Base-by-base conservation (phyloP, 2,329 filamentous ascomycete genomes). In the Paraconiothyrium sp. region DNA sequence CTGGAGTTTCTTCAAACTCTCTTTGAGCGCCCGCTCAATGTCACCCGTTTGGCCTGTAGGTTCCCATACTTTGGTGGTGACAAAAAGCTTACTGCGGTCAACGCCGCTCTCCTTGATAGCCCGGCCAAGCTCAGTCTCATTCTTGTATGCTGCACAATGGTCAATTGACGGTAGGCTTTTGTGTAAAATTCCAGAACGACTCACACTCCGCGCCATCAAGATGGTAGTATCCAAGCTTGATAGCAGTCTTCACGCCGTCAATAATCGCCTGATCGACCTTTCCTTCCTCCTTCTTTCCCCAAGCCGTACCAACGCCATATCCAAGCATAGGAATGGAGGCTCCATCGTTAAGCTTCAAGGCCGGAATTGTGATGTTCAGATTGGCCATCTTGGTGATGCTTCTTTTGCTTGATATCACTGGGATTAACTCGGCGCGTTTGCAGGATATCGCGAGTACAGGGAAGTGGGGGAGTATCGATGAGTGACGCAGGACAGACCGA, bases 281-380 rank as follows among this genome's bases (percentile, higher is more conserved):
- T 51, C 76, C 74, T 61, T 84, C 82, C 9, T 83, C 78, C 2
- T 80, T 78, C 67, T 86, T 86, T 74, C 86, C 91, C 78, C 83
- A 89, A 27, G 90, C 89, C 0, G 90, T 92, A 46, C 91, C 91
- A 4, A 91, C 86, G 27, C 91, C 91, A 70, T 91, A 93, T 44
- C 84, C 89, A 20, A 93, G 80, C 83, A 91, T 84, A 11, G 91
- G 91, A 57, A 94, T 91, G 60, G 87, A 85, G 63, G 87, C 86
- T 63, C 90, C 91, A 80, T 94, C 90, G 68, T 91, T 92, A 59
- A 94, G 83, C 80, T 90, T 91, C 58, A 93, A 77, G 58, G 78
- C 81, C 1, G 89, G 89, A 43, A 85, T 90, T 1, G 79, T 80
- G 5, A 78, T 74, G 61, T 80, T 63, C 32, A 82, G 77, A 22